A percentile compares a stretch with the other conserved stretches of the same genome.
Evolutionary conservation across 1,284 basidiomycete genomes (phyloP).

Genomic region (Cryptococcus hybrid): DNA sequence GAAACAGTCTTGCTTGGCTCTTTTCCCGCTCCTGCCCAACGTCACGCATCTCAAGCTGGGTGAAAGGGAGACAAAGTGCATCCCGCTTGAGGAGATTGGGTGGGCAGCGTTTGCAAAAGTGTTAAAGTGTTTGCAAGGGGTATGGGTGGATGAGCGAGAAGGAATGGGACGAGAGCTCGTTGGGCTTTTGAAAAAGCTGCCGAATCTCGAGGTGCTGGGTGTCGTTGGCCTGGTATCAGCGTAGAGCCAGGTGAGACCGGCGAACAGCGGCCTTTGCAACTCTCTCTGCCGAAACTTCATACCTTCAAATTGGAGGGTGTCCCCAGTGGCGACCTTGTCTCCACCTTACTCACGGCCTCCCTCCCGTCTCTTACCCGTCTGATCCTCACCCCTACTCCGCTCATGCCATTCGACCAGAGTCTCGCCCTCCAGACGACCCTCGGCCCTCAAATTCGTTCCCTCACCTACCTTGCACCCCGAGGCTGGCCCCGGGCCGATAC

Average conservation of each 20-base stretch:
- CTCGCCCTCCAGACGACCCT: constrained; percentile 64
- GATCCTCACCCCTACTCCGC: constrained; percentile 64
- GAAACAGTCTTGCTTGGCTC: constrained; percentile 9
- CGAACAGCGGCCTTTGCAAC: neutral
- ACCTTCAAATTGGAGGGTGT: constrained; percentile 66
- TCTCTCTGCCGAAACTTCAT: constrained; percentile 57
- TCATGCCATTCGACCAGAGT: constrained; percentile 47
- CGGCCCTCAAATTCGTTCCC: constrained; percentile 60
- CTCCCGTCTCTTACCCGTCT: constrained; percentile 67
- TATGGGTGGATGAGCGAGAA: constrained; percentile 54
- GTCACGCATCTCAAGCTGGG: constrained; percentile 56
- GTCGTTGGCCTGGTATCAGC: constrained; percentile 5
- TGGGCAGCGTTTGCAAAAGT: constrained; percentile 44
- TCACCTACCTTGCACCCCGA: constrained; percentile 67
- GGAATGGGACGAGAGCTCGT: constrained; percentile 41
- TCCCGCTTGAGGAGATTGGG: constrained; percentile 55
- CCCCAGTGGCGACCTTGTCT: constrained; percentile 63
- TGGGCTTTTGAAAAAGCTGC: constrained; percentile 58
- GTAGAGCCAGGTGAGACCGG: constrained; percentile 20
- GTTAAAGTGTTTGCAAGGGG: constrained; percentile 62
- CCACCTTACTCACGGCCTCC: constrained; percentile 59
- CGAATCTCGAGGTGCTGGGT: constrained; percentile 52
- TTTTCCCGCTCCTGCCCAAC: constrained; percentile 14
- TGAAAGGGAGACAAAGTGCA: constrained; percentile 50
- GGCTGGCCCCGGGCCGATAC: constrained; percentile 55